Base-by-base conservation (phyloP, 129 eudicot genomes). In the Artemisia annua region DNA sequence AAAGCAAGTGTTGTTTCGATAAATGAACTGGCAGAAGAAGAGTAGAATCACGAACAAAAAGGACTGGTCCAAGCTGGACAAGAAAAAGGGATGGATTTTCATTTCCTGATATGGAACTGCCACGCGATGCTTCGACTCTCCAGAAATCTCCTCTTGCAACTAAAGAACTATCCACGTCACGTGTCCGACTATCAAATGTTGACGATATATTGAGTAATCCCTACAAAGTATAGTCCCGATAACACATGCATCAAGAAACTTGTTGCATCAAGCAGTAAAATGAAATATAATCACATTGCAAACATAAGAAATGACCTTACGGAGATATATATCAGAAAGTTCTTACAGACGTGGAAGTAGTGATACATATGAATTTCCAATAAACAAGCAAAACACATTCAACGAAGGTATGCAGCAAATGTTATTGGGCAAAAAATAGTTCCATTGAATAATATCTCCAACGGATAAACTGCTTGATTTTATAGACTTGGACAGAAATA, bases 51-150 rank as follows among this genome's bases (percentile, higher is more conserved):
- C 98, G 93, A 75, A 87, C 88, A 80, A 94, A 94, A 9, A 94
- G 89, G 35, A 90, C 78, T 13, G 96, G 98, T 56, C 97, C 98
- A 73, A 94, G 96, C 85, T 94, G 96, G 57, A 94, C 85, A 77
- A 94, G 92, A 72, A 94, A 90, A 57, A 94, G 78, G 77, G 96
- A 87, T 1, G 92, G 85, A 82, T 73, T 86, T 70, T 81, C 91
- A 82, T 68, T 90, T 70, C 85, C 90, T 18, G 95, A 81, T 19
- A 86, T 82, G 12, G 98, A 84, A 81, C 89, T 84, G 15, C 90
- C 97, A 66, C 80, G 89, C 54, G 96, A 94, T 44, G 96, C 92
- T 81, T 94, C 98, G 35, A 87, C 92, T 84, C 98, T 84, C 98
- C 97, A 90, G 49, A 90, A 77, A 84, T 94, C 96, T 74, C 98